phyloP scores from a whole-genome alignment of 768 basidiomycete species.

The Trametes meyenii region DNA sequence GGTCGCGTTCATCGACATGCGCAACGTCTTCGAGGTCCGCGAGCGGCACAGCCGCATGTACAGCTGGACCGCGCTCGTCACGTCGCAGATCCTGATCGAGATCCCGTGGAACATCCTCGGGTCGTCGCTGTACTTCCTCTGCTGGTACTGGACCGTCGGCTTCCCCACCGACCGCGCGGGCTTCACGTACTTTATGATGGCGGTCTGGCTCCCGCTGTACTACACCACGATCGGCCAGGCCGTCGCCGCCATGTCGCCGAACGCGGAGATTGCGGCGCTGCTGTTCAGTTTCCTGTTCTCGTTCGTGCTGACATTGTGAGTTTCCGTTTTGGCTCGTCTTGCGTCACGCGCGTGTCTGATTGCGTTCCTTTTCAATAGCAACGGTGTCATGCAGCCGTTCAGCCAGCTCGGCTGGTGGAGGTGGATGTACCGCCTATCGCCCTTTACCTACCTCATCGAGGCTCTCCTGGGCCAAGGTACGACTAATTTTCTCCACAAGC shows the following conservation, averaged over 20 bases:
- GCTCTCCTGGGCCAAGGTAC: conserved; percentile 49
- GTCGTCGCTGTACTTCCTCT: conserved; percentile 45
- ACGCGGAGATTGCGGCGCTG: conserved; percentile 43
- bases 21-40: conserved; percentile 44
- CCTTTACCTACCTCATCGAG: conserved; percentile 44
- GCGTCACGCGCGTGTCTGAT: not conserved
- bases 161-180: conserved; percentile 41
- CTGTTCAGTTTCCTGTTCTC: conserved; percentile 43
- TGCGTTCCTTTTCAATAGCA: conserved; percentile 31
- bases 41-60: conserved; percentile 48
- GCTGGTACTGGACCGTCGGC: conserved; percentile 54
- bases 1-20: conserved; percentile 43
- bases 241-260: conserved; percentile 47
- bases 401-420: conserved; percentile 46
- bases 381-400: conserved; percentile 52
- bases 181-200: conserved; percentile 43
- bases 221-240: conserved; percentile 46
- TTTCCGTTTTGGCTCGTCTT: not conserved
- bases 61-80: conserved; percentile 41
- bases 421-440: conserved; percentile 44
- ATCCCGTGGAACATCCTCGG: conserved; percentile 46
- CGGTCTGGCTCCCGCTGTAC: conserved; percentile 46
- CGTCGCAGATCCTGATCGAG: conserved; percentile 43
- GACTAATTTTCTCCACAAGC: not conserved
- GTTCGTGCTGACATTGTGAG: conserved; percentile 48